Base-by-base conservation (phyloP, 352 stramenopile genomes). In the Achlya hypogyna region DNA sequence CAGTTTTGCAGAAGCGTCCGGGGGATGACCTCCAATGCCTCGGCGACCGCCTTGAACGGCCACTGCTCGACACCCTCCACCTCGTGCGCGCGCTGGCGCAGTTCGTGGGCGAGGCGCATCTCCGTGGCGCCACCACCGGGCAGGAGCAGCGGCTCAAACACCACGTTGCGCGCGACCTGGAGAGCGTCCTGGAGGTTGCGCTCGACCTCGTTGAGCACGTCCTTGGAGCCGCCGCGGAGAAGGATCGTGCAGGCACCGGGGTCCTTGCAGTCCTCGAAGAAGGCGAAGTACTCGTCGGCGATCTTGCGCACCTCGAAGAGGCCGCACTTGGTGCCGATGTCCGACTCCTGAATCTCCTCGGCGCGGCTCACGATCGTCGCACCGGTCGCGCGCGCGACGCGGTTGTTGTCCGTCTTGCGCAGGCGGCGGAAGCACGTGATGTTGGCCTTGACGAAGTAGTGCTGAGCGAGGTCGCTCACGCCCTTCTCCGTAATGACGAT, bases 401-500 rank as follows among this genome's bases (percentile, higher is more conserved):
- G 96, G 82, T 99, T 99, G 89, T 99, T 99, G 83, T 99, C 97
- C 9, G 96, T 99, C 85, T 99, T 99, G 22, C 97, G 84, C 52
- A 99, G 81, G 63, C 97, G 87, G 62, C 97, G 90, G 81, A 99
- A 98, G n/a, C 96, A 96, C 32, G 96, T 99, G 74, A 99, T 98
- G 70, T 96, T 96, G 0, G 96, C 97, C 85, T 99, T 99, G 71
- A 98, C 87, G 69, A 99, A 96, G 84, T 98, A 99, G 83, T 99
- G 97, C 84, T 99, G 96, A 10, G 97, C 97, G 67, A 99, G 82
- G 78, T 99, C 97, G 29, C 89, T 98, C 14, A 99, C 96, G 56
- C 97, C 97, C 82, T 99, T 99, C 84, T 99, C 97, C 27, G 97
- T 99, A 74, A 99, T 98, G 51, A 99, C 97, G 79, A 99, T 95